These are phyloP conservation scores for Populus euphratica DNA, from an alignment of 345 rosid genomes.

Conservation along the genomic window DNA sequence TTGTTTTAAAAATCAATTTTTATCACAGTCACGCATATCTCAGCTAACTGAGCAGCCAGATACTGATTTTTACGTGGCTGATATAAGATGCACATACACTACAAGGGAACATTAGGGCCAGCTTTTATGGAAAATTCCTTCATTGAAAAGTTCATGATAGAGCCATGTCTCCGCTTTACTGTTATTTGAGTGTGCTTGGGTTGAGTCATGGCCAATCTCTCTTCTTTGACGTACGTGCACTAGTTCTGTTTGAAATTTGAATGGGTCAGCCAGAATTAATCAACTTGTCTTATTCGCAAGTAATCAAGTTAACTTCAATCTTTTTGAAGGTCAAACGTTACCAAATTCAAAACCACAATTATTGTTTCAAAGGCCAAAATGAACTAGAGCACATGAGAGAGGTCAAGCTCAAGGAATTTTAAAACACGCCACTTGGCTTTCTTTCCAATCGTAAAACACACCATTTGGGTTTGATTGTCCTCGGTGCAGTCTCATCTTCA, in stretches of 20 bases:
- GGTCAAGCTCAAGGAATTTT: neutral
- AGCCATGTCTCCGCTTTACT: neutral
- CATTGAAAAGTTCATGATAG: conserved; percentile 5
- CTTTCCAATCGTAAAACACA: neutral
- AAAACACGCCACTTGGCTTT: neutral
- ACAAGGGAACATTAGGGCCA: neutral
- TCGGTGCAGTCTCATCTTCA: neutral
- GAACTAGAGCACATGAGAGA: neutral
- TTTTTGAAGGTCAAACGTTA: neutral
- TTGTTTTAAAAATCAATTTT: no score
- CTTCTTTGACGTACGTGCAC: neutral
- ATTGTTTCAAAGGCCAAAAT: neutral
- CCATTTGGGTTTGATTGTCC: neutral
- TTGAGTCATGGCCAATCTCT: neutral
- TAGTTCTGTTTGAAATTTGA: neutral
- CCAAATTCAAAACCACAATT: neutral
- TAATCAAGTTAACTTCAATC: neutral
- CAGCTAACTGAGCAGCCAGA: neutral
- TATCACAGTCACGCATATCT: no score
- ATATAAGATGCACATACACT: neutral
- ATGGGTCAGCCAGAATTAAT: neutral
- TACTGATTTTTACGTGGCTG: neutral
- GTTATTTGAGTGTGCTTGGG: neutral
- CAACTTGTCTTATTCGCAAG: neutral
- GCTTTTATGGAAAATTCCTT: neutral